phyloP scores from a whole-genome alignment of 2,329 filamentous ascomycete genomes.

The Colletotrichum falcatum region DNA sequence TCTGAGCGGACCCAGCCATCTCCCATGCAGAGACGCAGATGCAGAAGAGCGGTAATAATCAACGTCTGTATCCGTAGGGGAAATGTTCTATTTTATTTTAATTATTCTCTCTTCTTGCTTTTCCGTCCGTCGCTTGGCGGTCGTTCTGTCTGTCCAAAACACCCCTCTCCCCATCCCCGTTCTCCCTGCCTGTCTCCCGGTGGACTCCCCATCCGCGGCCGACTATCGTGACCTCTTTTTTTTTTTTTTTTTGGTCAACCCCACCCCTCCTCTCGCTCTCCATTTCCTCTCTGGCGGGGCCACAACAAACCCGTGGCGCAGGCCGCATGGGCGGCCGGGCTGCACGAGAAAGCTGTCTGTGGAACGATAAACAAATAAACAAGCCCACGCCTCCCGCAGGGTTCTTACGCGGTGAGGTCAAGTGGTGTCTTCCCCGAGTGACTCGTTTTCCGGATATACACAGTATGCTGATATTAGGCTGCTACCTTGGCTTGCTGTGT shows the following conservation, averaged over 20 bases:
- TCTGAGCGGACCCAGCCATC: constrained; percentile 3
- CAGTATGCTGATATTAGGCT: constrained; percentile 39
- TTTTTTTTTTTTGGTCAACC: neutral
- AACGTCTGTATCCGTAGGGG: too few species aligned
- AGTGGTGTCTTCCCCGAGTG: neutral
- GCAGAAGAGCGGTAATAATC: neutral
- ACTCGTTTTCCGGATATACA: constrained; percentile 15
- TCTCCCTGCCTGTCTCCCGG: neutral
- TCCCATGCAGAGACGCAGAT: neutral
- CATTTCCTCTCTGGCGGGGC: neutral
- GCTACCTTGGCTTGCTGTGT: constrained; percentile 29
- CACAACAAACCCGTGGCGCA: constrained; percentile 21
- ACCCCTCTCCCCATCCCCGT: neutral
- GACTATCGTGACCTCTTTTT: neutral
- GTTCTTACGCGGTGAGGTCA: neutral
- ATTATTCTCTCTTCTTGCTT: neutral
- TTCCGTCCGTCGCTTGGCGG: neutral
- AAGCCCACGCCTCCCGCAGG: neutral
- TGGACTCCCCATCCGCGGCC: constrained; percentile 1
- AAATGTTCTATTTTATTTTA: too few species aligned
- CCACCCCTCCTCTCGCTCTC: neutral
- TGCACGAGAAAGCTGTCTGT: constrained; percentile 29
- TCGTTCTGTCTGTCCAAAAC: neutral
- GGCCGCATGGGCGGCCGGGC: constrained; percentile 38
- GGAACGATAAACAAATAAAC: constrained; percentile 33